Percentiles rank a stretch among this genome's conserved stretches.
Conservation (phyloP, 306 rosid species). For the Macrotyloma uniflorum region DNA sequence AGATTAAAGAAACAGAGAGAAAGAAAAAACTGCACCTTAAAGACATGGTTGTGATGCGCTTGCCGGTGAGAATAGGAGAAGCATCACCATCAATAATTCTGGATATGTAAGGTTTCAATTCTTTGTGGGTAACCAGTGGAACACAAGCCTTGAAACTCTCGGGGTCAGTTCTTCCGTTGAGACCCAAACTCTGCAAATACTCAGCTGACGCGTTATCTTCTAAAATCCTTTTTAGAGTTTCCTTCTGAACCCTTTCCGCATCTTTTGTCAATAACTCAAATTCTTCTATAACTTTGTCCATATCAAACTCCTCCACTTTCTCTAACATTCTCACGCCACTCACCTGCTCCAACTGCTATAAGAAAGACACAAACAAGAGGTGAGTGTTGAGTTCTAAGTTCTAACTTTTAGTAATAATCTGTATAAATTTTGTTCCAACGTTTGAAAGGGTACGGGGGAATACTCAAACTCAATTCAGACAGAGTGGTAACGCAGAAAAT, state of each 20-base stretch:
- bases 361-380: not conserved
- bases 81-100: constrained; percentile 78
- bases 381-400: not conserved
- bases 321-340: constrained; percentile 64
- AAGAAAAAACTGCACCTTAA: constrained; percentile 52
- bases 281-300: constrained; percentile 68
- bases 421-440: not conserved
- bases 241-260: constrained; percentile 76
- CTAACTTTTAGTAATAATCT: not conserved
- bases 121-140: constrained; percentile 80
- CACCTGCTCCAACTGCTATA: not conserved
- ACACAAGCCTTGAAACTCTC: constrained; percentile 80
- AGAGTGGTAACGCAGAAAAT: constrained; percentile 19
- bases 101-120: constrained; percentile 66
- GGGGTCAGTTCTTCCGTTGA: constrained; percentile 83
- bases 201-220: constrained; percentile 78
- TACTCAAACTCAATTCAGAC: constrained; percentile 20
- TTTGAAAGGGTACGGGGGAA: not conserved
- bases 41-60: constrained; percentile 77
- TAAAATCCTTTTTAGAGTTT: constrained; percentile 71
- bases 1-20: not conserved
- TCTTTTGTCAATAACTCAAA: constrained; percentile 72
- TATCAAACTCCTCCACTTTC: constrained; percentile 66
- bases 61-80: constrained; percentile 83
- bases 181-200: constrained; percentile 72